Conservation (phyloP, 805 yeast genomes). For the Pichia pseudocactophila region DNA sequence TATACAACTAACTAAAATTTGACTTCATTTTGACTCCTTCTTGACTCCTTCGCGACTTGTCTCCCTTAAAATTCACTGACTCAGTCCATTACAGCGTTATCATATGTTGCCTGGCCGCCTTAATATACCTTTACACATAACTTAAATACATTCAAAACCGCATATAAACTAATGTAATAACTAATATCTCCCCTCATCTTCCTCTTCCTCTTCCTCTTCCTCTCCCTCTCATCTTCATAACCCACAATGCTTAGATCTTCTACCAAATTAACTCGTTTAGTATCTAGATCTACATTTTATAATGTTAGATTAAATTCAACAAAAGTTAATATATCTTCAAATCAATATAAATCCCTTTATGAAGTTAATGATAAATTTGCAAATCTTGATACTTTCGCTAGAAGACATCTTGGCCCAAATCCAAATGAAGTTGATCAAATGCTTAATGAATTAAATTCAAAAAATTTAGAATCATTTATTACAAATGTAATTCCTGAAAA, state of each 20-base stretch:
- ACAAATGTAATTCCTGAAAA: slow-evolving; percentile 66
- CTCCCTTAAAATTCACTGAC: too few species aligned
- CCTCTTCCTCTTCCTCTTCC: not conserved
- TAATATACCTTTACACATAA: too few species aligned
- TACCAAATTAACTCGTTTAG: slow-evolving; percentile 1
- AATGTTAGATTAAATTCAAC: slow-evolving; percentile 9
- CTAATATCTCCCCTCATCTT: too few species aligned
- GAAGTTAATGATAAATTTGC: slow-evolving; percentile 28
- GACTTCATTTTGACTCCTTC: not conserved
- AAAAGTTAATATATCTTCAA: slow-evolving; percentile 48
- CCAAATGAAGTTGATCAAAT: slow-evolving; percentile 53
- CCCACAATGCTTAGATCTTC: slow-evolving; percentile 7
- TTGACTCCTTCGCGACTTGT: too few species aligned
- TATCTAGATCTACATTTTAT: not conserved
- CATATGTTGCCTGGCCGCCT: too few species aligned
- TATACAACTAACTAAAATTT: too few species aligned
- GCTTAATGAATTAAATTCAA: slow-evolving; percentile 57
- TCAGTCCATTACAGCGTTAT: too few species aligned
- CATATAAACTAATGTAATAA: too few species aligned
- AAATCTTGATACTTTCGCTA: slow-evolving; percentile 68
- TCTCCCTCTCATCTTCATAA: not conserved
- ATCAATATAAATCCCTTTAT: slow-evolving; percentile 39
- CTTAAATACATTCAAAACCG: too few species aligned
- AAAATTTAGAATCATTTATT: slow-evolving; percentile 63
- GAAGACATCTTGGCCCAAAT: slow-evolving; percentile 86